Base-by-base conservation (phyloP, 768 basidiomycete species). In the Podaxis sp. region DNA sequence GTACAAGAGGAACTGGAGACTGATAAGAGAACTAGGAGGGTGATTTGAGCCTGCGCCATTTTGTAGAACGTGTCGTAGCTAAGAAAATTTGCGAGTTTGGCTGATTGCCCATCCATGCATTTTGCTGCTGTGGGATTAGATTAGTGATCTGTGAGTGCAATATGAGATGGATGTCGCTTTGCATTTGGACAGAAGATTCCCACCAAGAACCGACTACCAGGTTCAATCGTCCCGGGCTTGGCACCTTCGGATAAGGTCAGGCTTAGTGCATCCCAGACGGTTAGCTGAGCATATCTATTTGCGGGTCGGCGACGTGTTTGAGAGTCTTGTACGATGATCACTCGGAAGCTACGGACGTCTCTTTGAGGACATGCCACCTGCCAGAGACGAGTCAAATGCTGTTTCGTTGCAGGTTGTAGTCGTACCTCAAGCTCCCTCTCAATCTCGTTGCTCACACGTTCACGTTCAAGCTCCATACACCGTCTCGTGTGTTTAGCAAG, bases 261-360 rank as follows among this genome's bases (percentile, higher is more conserved):
- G 11, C 74, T 75, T 3, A 83, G 73, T 2, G 83, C 87, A 66
- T 95, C 91, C 92, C 92, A 95, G 3, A 95, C 81, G 0, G 89
- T 95, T 57, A 98, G 65, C 69, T 91, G 90, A 0, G 87, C 94
- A 1, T 74, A 78, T 53, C 91, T 81, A 61, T 81, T 75, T 6
- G 82, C 75, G 0, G 80, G 78, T 55, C 80, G 76, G 62, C 80
- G 78, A 0, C 68, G 64, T 27, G 84, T 87, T 37, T 78, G 77
- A 16, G 84, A 82, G 68, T 91, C 95, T 64, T 82, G 75, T 14
- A 88, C 79, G 13, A 86, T 76, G 14, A 94, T 68, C 4, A 95
- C 84, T 46, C 92, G 79, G 73, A 96, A 94, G 55, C 79, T 84
- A 44, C 87, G 83, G 11, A 93, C 86, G 23, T 90, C 74, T 5